A percentile compares a stretch with the other conserved stretches of the same genome.
These are phyloP conservation scores for Stachybotrys elegans DNA, from an alignment of 2,329 filamentous ascomycete genomes.

Conservation along the genomic window DNA sequence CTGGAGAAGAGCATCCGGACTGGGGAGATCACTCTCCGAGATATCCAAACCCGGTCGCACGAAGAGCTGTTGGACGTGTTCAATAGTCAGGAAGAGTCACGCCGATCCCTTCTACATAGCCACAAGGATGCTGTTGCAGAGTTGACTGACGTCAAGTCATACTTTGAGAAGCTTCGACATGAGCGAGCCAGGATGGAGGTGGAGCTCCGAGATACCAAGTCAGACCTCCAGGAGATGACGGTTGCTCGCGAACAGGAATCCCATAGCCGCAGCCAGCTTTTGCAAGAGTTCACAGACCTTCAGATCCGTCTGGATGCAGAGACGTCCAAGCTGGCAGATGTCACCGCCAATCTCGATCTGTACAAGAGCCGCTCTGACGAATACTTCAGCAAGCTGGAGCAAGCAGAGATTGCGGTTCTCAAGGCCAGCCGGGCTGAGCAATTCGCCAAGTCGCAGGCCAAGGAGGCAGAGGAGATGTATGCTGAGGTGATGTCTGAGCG, in stretches of 20 bases:
- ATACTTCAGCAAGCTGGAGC: slow-evolving; percentile 95
- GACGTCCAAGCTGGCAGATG: slow-evolving; percentile 76
- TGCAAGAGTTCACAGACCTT: slow-evolving; percentile 88
- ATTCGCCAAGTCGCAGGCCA: slow-evolving; percentile 84
- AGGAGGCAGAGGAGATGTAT: slow-evolving; percentile 86
- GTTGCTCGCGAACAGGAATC: slow-evolving; percentile 79
- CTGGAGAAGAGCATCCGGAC: slow-evolving; percentile 82
- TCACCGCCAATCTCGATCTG: slow-evolving; percentile 74
- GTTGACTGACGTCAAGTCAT: slow-evolving; percentile 77
- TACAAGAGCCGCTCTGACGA: slow-evolving; percentile 93
- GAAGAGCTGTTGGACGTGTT: slow-evolving; percentile 91
- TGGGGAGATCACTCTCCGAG: slow-evolving; percentile 81
- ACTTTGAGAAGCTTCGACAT: slow-evolving; percentile 83
- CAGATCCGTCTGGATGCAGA: slow-evolving; percentile 92
- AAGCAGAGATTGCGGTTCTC: slow-evolving; percentile 91
- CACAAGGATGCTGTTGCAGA: slow-evolving; percentile 85
- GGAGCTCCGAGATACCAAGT: slow-evolving; percentile 77
- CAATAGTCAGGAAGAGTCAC: slow-evolving; percentile 86
- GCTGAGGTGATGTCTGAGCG: slow-evolving; percentile 88
- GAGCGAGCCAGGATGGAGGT: slow-evolving; percentile 75
- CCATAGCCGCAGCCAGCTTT: slow-evolving; percentile 78
- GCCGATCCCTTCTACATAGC: slow-evolving; percentile 72
- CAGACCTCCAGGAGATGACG: slow-evolving; percentile 77
- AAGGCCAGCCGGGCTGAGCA: slow-evolving; percentile 90
- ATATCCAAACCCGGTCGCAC: slow-evolving; percentile 88